phyloP scores from a whole-genome alignment of 257 asterid genomes.

The Lycium ferocissimum region DNA sequence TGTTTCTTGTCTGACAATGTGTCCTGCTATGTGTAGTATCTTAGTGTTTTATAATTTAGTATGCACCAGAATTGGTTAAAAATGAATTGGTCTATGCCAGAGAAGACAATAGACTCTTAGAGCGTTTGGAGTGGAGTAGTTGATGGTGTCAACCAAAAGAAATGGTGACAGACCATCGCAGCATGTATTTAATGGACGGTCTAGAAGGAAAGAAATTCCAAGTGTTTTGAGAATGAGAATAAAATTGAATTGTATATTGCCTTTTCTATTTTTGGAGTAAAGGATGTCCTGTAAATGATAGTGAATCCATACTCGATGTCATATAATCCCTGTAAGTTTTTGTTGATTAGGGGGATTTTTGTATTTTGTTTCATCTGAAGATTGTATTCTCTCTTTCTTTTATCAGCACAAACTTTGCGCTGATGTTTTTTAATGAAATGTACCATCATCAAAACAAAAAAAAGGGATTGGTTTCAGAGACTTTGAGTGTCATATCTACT shows the following conservation, averaged over 20 bases:
- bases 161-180: neutral
- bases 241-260: neutral
- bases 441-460: neutral
- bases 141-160: neutral
- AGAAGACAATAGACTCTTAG: conserved; percentile 5
- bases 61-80: neutral
- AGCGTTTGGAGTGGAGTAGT: neutral
- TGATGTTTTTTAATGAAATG: neutral
- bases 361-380: neutral
- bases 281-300: conserved; percentile 6
- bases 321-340: neutral
- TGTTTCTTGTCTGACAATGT: neutral
- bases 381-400: conserved; percentile 18
- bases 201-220: neutral
- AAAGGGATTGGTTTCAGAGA: conserved; percentile 14
- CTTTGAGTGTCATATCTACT: neutral
- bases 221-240: neutral
- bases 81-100: neutral
- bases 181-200: neutral
- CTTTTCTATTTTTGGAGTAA: neutral
- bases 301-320: neutral
- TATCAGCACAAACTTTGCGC: neutral
- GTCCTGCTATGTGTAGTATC: conserved; percentile 20
- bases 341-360: neutral
- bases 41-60: conserved; percentile 13